A percentile compares a stretch with the other conserved stretches of the same genome.
These are phyloP conservation scores for Botrytis squamosa DNA, from an alignment of 2,329 filamentous ascomycete species.

Conservation along the genomic window DNA sequence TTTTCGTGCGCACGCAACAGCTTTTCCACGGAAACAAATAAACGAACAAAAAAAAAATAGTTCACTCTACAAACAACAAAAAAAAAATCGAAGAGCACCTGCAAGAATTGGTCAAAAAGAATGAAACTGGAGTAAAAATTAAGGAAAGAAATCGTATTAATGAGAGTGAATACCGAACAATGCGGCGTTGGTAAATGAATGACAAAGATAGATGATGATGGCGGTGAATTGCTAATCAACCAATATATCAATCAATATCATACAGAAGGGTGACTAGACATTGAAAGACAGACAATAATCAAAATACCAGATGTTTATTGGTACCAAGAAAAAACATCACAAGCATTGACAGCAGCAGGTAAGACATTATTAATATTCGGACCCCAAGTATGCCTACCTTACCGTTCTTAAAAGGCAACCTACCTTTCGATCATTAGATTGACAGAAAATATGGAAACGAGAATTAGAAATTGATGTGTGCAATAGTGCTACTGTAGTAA, in stretches of 20 bases:
- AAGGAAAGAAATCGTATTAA: background rate
- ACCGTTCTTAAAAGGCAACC: background rate
- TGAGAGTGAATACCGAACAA: slow-evolving; percentile 8
- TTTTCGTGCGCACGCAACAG: slow-evolving; percentile 7
- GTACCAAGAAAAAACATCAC: slow-evolving; percentile 1
- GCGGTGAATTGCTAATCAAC: slow-evolving; percentile 15
- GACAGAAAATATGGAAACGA: background rate
- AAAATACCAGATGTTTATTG: slow-evolving; percentile 4
- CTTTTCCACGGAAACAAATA: background rate
- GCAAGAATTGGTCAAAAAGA: background rate
- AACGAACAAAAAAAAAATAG: background rate
- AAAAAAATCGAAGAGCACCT: background rate
- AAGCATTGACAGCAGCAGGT: background rate
- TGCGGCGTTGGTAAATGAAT: background rate
- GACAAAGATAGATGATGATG: slow-evolving; percentile 10
- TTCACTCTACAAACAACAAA: background rate
- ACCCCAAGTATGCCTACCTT: slow-evolving; percentile 1
- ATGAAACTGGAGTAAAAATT: background rate
- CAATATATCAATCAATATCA: background rate
- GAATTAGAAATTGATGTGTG: background rate
- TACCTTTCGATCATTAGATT: background rate
- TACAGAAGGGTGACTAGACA: background rate
- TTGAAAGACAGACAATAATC: background rate
- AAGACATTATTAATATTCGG: slow-evolving; percentile 10
- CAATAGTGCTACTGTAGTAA: background rate